phyloP scores from a whole-genome alignment of 108 stramenopile genomes.

The Schizochytrium sp. region DNA sequence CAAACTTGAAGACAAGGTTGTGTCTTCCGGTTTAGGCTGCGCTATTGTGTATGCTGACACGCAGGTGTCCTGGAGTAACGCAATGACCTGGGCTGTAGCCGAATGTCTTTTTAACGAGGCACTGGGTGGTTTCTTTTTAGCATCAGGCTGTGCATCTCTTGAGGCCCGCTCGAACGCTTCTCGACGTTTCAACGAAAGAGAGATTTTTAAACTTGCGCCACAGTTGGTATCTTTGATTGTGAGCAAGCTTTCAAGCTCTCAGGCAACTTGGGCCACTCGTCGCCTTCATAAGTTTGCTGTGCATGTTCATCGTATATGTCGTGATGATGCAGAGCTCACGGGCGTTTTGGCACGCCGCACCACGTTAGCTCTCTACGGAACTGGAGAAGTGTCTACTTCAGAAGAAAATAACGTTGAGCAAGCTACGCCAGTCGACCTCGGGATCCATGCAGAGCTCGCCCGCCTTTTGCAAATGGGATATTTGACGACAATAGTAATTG shows the following conservation, averaged over 20 bases:
- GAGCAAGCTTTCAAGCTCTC: neutral
- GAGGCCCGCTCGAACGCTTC: neutral
- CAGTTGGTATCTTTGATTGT: conserved; percentile 38
- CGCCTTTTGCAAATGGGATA: conserved; percentile 53
- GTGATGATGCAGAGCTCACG: neutral
- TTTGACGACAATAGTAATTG: neutral
- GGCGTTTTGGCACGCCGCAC: conserved; percentile 42
- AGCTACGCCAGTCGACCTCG: neutral
- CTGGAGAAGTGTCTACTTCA: conserved; percentile 1
- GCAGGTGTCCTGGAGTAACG: neutral
- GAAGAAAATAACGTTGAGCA: neutral
- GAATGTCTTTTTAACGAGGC: conserved; percentile 31
- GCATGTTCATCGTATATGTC: neutral
- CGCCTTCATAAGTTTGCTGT: neutral
- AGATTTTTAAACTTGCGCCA: conserved; percentile 44
- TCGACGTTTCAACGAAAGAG: neutral
- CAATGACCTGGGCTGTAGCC: neutral
- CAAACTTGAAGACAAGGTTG: neutral
- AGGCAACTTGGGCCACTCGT: conserved; percentile 8
- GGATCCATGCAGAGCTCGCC: conserved; percentile 28
- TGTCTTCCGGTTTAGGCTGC: conserved; percentile 47
- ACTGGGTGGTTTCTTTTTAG: conserved; percentile 1
- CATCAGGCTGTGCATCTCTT: neutral
- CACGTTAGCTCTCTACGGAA: neutral
- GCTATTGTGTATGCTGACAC: conserved; percentile 35